Base-by-base conservation (phyloP, 2,329 filamentous ascomycete genomes). In the Ophiostoma quercus region DNA sequence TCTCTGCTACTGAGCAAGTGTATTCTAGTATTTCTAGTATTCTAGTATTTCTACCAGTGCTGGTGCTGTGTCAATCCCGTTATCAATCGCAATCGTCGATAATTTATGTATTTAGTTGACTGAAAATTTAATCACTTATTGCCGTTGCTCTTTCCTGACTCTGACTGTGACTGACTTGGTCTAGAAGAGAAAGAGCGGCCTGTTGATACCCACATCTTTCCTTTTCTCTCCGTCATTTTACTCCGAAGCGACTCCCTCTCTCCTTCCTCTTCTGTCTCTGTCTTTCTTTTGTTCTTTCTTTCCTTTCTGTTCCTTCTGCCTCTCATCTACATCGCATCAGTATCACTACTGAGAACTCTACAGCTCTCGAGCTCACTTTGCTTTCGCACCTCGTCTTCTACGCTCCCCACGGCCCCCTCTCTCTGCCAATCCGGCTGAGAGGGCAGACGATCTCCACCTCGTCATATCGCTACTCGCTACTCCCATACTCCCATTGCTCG, bases 401-500 rank as follows among this genome's bases (percentile, higher is more conserved):
- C 54, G 32, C 65, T 32, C 60, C 34, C 60, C 60, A 62, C 66
- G 69, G 60, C 63, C 69, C 43, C 60, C 43, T 57, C 32, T 29
- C 51, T 57, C 51, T 66, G 29, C 43, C 66, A 67, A 65, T 68
- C 65, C 67, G 68, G 62, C 57, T 54, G 69, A 68, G 69, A 71
- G 69, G 69, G 67, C 69, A 66, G 69, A 69, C 70, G 68, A 62
- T 69, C 65, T 67, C 67, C 54, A 68, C 54, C 51, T 39, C 25
- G 34, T 39, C 22, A 14, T 34, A 41, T 63, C 43, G 9, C 34
- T 54, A 32, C 60, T 66, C 32, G 2, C 32, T 29, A 16, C 54
- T 14, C 65, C 65, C 1, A 2, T 29, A 29, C 25, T 34, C n/a
- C 7, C 37, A 65, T 29, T 43, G 7, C 22, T 43, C 32, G 57